A percentile compares a stretch with the other conserved stretches of the same genome.
Evolutionary conservation across 805 yeast genomes (phyloP).

Genomic region (Blastobotrys terrestris): DNA sequence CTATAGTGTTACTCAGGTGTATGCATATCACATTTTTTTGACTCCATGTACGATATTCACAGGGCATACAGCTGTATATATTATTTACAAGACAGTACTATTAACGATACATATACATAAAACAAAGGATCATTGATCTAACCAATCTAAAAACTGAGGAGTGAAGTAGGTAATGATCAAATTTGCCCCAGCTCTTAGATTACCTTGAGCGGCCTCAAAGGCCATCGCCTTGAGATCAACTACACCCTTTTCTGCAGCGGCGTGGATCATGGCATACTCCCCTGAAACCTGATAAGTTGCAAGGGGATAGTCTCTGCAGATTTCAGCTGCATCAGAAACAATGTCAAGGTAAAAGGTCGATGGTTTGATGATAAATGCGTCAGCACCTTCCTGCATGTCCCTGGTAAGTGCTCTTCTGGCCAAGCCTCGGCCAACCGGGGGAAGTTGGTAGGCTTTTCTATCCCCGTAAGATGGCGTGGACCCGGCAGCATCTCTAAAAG

Average conservation of each 20-base stretch:
- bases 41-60: too few species aligned
- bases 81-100: too few species aligned
- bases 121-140: too few species aligned
- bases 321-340: constrained; percentile 77
- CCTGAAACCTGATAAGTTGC: constrained; percentile 97
- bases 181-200: constrained; percentile 93
- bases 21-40: too few species aligned
- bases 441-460: constrained; percentile 87
- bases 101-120: not conserved
- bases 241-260: constrained; percentile 94
- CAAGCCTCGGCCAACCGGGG: constrained; percentile 85
- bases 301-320: constrained; percentile 79
- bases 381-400: constrained; percentile 90
- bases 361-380: constrained; percentile 92
- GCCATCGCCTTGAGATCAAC: constrained; percentile 73
- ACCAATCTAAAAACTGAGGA: constrained; percentile 94
- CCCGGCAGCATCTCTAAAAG: constrained; percentile 97
- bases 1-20: too few species aligned
- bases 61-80: not conserved
- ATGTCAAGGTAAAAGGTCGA: constrained; percentile 92
- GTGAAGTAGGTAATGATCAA: constrained; percentile 87
- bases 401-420: constrained; percentile 87
- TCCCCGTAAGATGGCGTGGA: constrained; percentile 87
- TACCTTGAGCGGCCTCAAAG: constrained; percentile 85
- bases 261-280: constrained; percentile 95